These are phyloP conservation scores for Candida golubevii DNA, from an alignment of 805 yeast genomes.

Conservation along the genomic window DNA sequence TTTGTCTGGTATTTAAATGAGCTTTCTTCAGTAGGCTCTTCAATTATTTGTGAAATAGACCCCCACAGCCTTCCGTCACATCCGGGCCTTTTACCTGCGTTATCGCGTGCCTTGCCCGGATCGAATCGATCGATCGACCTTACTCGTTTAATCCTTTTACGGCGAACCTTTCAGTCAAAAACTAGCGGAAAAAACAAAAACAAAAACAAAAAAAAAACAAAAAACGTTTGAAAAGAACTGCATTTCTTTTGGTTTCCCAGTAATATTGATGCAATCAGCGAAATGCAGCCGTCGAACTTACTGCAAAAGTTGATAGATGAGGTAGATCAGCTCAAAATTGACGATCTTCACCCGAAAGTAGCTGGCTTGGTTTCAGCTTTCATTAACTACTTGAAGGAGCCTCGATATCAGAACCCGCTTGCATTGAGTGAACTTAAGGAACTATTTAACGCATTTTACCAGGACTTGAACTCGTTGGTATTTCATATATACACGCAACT, in stretches of 20 bases:
- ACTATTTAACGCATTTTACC: constrained; percentile 33
- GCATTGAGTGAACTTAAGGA: constrained; percentile 31
- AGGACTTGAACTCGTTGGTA: constrained; percentile 34
- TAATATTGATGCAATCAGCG: background rate
- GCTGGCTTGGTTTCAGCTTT: constrained; percentile 24
- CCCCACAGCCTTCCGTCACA: background rate
- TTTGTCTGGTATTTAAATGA: too few relatives aligned
- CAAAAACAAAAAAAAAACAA: too few relatives aligned
- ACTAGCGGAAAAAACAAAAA: too few relatives aligned
- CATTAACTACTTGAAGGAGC: constrained; percentile 37
- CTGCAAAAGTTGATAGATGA: constrained; percentile 20
- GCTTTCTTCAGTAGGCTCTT: too few relatives aligned
- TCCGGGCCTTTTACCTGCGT: background rate
- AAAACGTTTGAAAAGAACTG: too few relatives aligned
- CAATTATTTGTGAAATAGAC: too few relatives aligned
- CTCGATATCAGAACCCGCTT: constrained; percentile 40
- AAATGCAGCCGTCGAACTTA: constrained; percentile 3
- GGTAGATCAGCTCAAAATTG: constrained; percentile 14
- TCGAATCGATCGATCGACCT: too few relatives aligned
- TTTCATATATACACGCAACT: constrained; percentile 34
- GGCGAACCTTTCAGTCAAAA: too few relatives aligned
- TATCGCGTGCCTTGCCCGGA: background rate
- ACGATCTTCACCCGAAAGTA: constrained; percentile 26
- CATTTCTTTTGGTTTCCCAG: too few relatives aligned
- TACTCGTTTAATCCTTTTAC: too few relatives aligned